These are phyloP conservation scores for Aaosphaeria arxii DNA, from an alignment of 2,329 filamentous ascomycete species.

Conservation along the genomic window DNA sequence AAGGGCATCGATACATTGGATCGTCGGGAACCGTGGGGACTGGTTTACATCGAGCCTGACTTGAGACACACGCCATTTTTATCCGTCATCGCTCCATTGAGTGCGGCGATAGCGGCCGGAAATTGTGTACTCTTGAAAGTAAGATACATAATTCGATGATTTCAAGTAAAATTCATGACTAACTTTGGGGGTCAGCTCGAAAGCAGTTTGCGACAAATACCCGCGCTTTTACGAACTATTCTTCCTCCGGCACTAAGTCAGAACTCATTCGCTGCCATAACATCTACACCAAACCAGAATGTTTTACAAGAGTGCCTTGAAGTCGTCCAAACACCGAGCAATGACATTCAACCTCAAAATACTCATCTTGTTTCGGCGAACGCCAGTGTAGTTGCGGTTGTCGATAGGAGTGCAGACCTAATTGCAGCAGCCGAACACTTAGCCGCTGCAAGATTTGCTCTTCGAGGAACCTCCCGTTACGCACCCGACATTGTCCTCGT, in stretches of 20 bases:
- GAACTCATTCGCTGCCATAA: constrained; percentile 48
- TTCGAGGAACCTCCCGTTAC: constrained; percentile 58
- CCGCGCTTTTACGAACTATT: constrained; percentile 36
- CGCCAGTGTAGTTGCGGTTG: constrained; percentile 50
- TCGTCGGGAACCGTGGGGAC: constrained; percentile 36
- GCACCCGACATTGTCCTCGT: constrained; percentile 62
- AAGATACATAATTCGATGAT: constrained; percentile 24
- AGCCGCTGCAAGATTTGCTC: constrained; percentile 53
- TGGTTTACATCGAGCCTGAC: constrained; percentile 49
- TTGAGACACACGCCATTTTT: constrained; percentile 48
- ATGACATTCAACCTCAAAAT: constrained; percentile 1
- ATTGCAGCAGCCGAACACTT: constrained; percentile 52
- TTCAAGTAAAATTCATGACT: background rate
- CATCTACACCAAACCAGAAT: constrained; percentile 24
- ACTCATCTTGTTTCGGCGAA: constrained; percentile 34
- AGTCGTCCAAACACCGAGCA: constrained; percentile 28
- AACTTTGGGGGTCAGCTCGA: constrained; percentile 29
- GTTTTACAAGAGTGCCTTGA: constrained; percentile 22
- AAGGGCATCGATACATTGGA: constrained; percentile 38
- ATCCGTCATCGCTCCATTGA: constrained; percentile 28
- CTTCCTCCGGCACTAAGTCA: constrained; percentile 43
- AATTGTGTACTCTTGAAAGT: constrained; percentile 50
- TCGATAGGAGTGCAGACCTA: constrained; percentile 60
- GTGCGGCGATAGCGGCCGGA: constrained; percentile 49
- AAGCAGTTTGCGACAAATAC: constrained; percentile 38